These are phyloP conservation scores for Tripidium arundinaceum DNA, from an alignment of 202 grass and related monocot genomes.

Conservation along the genomic window DNA sequence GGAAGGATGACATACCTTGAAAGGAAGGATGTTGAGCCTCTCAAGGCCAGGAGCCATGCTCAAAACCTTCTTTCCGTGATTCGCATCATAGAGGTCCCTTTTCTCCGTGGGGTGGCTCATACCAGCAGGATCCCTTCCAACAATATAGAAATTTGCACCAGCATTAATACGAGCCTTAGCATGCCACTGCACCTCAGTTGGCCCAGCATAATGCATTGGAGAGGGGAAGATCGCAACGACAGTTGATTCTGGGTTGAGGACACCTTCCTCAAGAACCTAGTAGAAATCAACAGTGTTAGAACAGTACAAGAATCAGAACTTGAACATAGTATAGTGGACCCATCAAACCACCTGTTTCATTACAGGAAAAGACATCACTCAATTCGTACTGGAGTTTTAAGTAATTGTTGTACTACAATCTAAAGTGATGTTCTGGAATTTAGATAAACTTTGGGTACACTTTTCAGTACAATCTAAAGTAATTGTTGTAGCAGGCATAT, in stretches of 20 bases:
- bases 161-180: constrained; percentile 96
- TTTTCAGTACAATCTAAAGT: background rate
- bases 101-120: constrained; percentile 81
- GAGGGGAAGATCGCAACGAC: constrained; percentile 96
- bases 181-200: constrained; percentile 98
- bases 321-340: background rate
- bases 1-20: constrained; percentile 67
- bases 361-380: background rate
- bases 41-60: constrained; percentile 97
- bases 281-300: constrained; percentile 21
- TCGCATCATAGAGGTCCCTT: constrained; percentile 92
- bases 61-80: constrained; percentile 96
- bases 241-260: constrained; percentile 93
- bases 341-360: background rate
- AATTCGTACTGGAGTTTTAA: background rate
- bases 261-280: constrained; percentile 96
- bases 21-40: constrained; percentile 93
- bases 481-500: too few species aligned
- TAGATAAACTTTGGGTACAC: background rate
- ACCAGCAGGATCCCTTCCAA: constrained; percentile 95
- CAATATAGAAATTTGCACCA: constrained; percentile 99
- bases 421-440: background rate
- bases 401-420: background rate
- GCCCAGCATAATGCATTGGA: constrained; percentile 97
- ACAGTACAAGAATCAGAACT: background rate